These are phyloP conservation scores for Colletotrichum lentis DNA, from an alignment of 2,329 filamentous ascomycete genomes.

Conservation along the genomic window DNA sequence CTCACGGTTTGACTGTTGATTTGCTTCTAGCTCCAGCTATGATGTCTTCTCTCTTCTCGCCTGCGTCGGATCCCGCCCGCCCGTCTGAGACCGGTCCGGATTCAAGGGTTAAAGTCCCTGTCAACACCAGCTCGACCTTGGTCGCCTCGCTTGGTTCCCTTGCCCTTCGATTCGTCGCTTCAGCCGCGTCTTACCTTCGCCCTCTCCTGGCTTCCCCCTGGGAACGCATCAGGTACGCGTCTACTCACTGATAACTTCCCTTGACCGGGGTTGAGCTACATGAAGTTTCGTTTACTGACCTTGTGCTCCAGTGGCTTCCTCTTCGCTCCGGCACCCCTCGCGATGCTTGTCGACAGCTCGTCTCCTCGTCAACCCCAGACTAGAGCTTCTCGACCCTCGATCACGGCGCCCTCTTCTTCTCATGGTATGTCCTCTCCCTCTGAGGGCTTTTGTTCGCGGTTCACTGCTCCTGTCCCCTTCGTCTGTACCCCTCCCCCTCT, in stretches of 20 bases:
- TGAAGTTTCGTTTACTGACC: background rate
- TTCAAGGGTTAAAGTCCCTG: conserved; percentile 17
- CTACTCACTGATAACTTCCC: background rate
- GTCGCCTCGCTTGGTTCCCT: conserved; percentile 19
- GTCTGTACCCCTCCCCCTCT: conserved; percentile 11
- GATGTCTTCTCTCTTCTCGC: conserved; percentile 21
- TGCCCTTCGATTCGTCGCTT: background rate
- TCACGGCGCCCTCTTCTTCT: conserved; percentile 18
- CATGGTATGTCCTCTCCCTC: conserved; percentile 13
- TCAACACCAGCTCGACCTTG: conserved; percentile 7
- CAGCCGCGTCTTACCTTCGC: background rate
- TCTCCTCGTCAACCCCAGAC: conserved; percentile 8
- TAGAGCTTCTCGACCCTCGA: conserved; percentile 10
- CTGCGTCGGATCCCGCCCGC: conserved; percentile 16
- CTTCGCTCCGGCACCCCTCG: conserved; percentile 8
- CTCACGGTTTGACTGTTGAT: conserved; percentile 17
- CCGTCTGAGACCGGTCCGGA: conserved; percentile 20
- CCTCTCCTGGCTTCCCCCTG: background rate
- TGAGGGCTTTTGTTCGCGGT: conserved; percentile 6
- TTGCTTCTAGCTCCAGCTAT: conserved; percentile 16
- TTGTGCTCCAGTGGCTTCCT: background rate
- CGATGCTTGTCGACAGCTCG: conserved; percentile 13
- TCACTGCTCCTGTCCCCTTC: background rate
- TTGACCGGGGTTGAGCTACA: background rate
- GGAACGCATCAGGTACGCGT: background rate